Base-by-base conservation (phyloP, 192 early-diverging fungal species). In the Linnemannia zychae region DNA sequence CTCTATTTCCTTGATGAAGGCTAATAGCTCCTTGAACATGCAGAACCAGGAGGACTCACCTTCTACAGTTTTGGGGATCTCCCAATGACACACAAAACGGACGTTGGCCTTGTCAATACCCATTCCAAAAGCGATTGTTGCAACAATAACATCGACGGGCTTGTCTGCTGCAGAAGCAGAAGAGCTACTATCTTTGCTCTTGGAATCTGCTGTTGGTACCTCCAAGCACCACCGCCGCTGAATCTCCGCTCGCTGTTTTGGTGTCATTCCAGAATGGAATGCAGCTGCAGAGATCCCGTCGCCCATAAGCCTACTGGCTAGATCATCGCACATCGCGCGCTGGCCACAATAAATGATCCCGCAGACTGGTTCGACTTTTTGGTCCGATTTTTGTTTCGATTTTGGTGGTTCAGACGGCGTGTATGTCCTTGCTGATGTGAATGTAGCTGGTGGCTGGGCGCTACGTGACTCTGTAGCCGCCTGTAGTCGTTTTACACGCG, bases 51-150 rank as follows among this genome's bases (percentile, higher is more conserved):
- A 22, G 12, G 3, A 48, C 13, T 40, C 44, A 79, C 96, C 93
- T 90, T 96, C 95, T n/a, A 95, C 81, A 67, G 93, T 91, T 7
- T 93, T 93, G 4, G 95, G 92, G 44, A 96, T 71, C 36, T 91
- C 92, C 82, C 92, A 92, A 76, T 96, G 95, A 50, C 95, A 90
- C 5, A 96, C 92, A 72, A 92, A 94, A 28, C 94, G 90, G 13
- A 94, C 90, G 67, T 95, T 91, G 24, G 91, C 74, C 72, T 96
- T 93, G 71, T 96, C 92, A 28, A 95, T 93, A 20, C 94, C 94
- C 91, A 96, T 90, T 5, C 95, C 95, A 89, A 95, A 95, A 2
- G 94, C 94, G 31, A 95, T 92, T 0, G 95, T 96, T 15, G 95
- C 95, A 2, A 95, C 93, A 68, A 94, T 90, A 22, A 96, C 91